Base-by-base conservation (phyloP, 2,329 filamentous ascomycete species). In the Rhynchosporium agropyri region DNA sequence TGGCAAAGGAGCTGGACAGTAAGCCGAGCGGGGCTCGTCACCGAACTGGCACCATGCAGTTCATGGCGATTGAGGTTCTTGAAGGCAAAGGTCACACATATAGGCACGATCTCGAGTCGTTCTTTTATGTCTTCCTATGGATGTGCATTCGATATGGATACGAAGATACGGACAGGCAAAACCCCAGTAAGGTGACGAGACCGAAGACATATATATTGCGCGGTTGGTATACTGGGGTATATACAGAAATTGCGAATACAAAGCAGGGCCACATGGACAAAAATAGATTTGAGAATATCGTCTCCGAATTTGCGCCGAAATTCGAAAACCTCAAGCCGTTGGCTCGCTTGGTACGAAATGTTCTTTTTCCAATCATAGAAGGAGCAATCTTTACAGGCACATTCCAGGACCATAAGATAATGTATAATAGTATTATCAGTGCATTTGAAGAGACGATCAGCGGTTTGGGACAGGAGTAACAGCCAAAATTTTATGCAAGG, bases 101-200 rank as follows among this genome's bases (percentile, higher is more conserved):
- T 64, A 70, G 70, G 29, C 70, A 76, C 55, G 71, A 75, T 63
- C 67, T 74, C 28, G 71, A 75, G 62, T 75, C 70, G 48, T 72
- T 74, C 59, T 72, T 76, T 63, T 74, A 76, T 50, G 69, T 75
- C 29, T 67, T 75, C 45, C 40, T 74, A 64, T 75, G 63, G 69
- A 71, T 71, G 54, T 70, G 57, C 49, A 66, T 69, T 66, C 62
- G 58, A 50, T 66, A 68, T 69, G 51, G 56, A 55, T 61, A 65
- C 51, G 49, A 65, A 62, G 55, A 38, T 58, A 29, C 7, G 12
- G 4, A 13, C 2, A 9, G 2, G 26, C 10, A 20, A 49, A 10
- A 29, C 8, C 46, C 46, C 3, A 31, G 10, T 7, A 53, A n/a
- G 5, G n/a, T 9, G 12, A 20, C 38, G 49, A 4, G 29, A 38